Percentiles rank a stretch among this genome's conserved stretches.
These are phyloP conservation scores for Schizothecium vesticola DNA, from an alignment of 495 filamentous ascomycete species.

Conservation along the genomic window DNA sequence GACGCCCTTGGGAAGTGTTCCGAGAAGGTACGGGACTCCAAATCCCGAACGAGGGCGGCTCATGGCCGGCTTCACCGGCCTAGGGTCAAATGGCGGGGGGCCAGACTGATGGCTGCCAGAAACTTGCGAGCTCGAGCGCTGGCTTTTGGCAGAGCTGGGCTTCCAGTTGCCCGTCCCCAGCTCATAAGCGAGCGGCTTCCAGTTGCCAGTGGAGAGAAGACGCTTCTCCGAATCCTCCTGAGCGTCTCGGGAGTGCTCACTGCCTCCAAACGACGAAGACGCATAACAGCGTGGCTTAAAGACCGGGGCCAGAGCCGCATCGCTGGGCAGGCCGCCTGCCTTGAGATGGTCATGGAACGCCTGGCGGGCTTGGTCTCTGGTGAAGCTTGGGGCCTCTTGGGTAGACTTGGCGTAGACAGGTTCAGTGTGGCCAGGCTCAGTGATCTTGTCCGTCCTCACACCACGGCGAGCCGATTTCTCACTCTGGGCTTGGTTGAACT, in stretches of 20 bases:
- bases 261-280: conserved; percentile 12
- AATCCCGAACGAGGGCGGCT: conserved; percentile 1
- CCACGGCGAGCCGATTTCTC: neutral
- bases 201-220: neutral
- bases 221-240: conserved; percentile 13
- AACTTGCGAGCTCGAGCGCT: conserved; percentile 1
- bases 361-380: neutral
- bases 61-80: neutral
- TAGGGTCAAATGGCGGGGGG: neutral
- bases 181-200: neutral
- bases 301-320: conserved; percentile 23
- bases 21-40: conserved; percentile 40
- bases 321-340: conserved; percentile 18
- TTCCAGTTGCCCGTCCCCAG: neutral
- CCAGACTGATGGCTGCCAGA: neutral
- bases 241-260: conserved; percentile 10
- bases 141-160: neutral
- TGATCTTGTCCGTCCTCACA: neutral
- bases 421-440: neutral
- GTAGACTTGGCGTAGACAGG: neutral
- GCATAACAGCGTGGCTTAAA: conserved; percentile 27
- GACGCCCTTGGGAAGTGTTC: conserved; percentile 35
- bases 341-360: conserved; percentile 16
- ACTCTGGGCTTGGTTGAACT: neutral
- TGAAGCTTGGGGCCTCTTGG: conserved; percentile 1